These are phyloP conservation scores for Alternaria sp. DNA, from an alignment of 2,329 filamentous ascomycete genomes.

Conservation along the genomic window DNA sequence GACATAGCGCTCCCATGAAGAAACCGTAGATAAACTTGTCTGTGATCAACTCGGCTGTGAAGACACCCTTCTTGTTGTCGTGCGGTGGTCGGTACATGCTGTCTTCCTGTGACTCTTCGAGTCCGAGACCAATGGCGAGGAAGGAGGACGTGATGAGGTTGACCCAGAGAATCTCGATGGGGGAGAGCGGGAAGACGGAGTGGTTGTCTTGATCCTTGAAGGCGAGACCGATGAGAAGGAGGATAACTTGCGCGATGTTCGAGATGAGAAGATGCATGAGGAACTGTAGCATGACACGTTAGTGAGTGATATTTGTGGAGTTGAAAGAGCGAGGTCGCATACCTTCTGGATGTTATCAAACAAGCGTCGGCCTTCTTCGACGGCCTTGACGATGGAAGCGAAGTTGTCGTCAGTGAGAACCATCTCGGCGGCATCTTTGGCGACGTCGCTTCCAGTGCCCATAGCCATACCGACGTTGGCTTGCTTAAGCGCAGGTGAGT, in stretches of 20 bases:
- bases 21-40: conserved; percentile 58
- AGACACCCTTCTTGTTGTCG: conserved; percentile 52
- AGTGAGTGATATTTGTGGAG: not conserved
- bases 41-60: conserved; percentile 54
- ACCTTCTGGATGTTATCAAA: conserved; percentile 53
- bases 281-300: conserved; percentile 32
- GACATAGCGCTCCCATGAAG: conserved; percentile 54
- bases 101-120: conserved; percentile 55
- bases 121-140: conserved; percentile 55
- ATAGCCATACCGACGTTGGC: conserved; percentile 53
- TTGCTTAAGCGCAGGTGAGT: conserved; percentile 50
- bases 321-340: not conserved
- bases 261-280: conserved; percentile 57
- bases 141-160: conserved; percentile 57
- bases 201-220: conserved; percentile 54
- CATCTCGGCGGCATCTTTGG: conserved; percentile 51
- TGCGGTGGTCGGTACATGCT: conserved; percentile 56
- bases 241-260: conserved; percentile 57
- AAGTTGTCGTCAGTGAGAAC: conserved; percentile 52
- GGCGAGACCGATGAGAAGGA: conserved; percentile 55
- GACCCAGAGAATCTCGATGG: conserved; percentile 57
- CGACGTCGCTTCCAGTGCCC: conserved; percentile 50
- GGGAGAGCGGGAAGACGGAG: conserved; percentile 55
- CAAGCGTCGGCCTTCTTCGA: conserved; percentile 49
- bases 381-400: conserved; percentile 50